Conservation (phyloP, 2,329 filamentous ascomycete genomes). For the Aspergillus tubingensis region DNA sequence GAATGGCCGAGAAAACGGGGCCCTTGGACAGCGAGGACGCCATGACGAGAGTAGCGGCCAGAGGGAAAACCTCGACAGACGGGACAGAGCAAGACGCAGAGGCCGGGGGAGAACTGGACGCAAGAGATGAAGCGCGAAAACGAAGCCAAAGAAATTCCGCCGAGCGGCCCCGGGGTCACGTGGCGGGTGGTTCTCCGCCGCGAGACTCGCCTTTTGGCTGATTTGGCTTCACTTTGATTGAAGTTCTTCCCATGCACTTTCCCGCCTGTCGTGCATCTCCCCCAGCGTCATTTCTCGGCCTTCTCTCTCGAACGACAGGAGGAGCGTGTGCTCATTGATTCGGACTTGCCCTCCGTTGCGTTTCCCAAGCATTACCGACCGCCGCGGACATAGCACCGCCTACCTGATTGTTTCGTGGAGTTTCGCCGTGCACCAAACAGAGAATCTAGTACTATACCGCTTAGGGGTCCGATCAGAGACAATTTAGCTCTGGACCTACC, state of each 20-base stretch:
- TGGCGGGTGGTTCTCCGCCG: constrained; percentile 9
- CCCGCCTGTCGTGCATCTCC: not conserved
- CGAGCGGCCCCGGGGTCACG: constrained; percentile 8
- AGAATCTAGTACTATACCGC: not conserved
- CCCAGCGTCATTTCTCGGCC: not conserved
- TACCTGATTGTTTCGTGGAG: not conserved
- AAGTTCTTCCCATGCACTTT: not conserved
- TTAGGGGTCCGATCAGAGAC: not conserved
- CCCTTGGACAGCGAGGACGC: constrained; percentile 33
- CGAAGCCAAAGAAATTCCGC: constrained; percentile 21
- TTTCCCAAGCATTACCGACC: not conserved
- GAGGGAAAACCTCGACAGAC: constrained; percentile 14
- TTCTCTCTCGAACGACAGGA: not conserved
- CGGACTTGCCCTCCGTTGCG: not conserved
- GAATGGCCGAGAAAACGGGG: constrained; percentile 22
- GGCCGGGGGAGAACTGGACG: not conserved
- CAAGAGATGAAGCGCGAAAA: not conserved
- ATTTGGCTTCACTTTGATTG: constrained; percentile 1
- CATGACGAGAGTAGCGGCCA: constrained; percentile 28
- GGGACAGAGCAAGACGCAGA: not conserved
- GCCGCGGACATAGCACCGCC: not conserved
- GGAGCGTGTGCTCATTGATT: not conserved
- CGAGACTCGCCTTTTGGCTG: constrained; percentile 6
- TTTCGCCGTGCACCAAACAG: not conserved
- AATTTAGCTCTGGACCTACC: not conserved